Conservation (phyloP, 2,329 filamentous ascomycete species). For the Claviceps capensis region DNA sequence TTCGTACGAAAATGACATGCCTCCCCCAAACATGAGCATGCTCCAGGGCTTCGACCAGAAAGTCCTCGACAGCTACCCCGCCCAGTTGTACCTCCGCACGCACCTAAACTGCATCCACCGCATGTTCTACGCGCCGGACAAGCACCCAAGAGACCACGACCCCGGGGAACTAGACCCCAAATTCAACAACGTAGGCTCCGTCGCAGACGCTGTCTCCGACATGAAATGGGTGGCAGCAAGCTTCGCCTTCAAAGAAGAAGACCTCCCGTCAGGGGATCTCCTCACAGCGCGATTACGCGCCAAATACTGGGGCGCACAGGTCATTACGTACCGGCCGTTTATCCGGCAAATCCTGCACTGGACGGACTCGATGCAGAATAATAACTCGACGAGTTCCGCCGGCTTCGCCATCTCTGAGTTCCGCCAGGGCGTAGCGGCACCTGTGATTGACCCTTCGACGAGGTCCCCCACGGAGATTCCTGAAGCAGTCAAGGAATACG, state of each 20-base stretch:
- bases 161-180: slow-evolving; percentile 18
- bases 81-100: slow-evolving; percentile 50
- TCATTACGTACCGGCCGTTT: slow-evolving; percentile 79
- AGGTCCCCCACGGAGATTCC: slow-evolving; percentile 27
- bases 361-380: slow-evolving; percentile 23
- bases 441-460: slow-evolving; percentile 23
- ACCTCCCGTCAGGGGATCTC: slow-evolving; percentile 61
- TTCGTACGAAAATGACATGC: slow-evolving; percentile 49
- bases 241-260: slow-evolving; percentile 48
- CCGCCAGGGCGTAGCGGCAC: slow-evolving; percentile 22
- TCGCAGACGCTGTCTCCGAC: slow-evolving; percentile 28
- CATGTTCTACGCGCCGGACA: slow-evolving; percentile 36
- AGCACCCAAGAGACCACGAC: slow-evolving; percentile 16
- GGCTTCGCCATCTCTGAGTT: slow-evolving; percentile 21
- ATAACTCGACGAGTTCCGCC: slow-evolving; percentile 21
- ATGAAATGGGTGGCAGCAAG: slow-evolving; percentile 33
- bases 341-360: slow-evolving; percentile 41
- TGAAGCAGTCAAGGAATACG: slow-evolving; percentile 37
- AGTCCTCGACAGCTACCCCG: slow-evolving; percentile 46
- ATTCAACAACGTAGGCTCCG: slow-evolving; percentile 32
- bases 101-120: slow-evolving; percentile 50
- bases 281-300: slow-evolving; percentile 72
- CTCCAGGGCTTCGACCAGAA: slow-evolving; percentile 29
- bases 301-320: slow-evolving; percentile 87
- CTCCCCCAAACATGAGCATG: slow-evolving; percentile 45